These are phyloP conservation scores for Saccharomycopsis babjevae DNA, from an alignment of 805 yeast species.

Conservation along the genomic window DNA sequence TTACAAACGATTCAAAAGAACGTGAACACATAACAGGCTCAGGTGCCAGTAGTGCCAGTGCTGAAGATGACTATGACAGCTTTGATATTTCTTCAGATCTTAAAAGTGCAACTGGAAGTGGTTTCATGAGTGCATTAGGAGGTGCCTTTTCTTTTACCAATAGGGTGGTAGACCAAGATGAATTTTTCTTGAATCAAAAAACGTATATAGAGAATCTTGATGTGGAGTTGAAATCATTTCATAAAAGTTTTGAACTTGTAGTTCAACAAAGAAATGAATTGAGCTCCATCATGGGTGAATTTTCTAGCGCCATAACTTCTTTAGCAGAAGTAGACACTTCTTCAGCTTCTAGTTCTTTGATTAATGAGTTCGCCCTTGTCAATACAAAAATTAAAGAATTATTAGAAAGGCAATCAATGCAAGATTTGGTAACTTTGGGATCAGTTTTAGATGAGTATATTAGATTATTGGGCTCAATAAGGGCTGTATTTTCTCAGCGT, in stretches of 20 bases:
- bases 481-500: slow-evolving; percentile 66
- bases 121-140: slow-evolving; percentile 61
- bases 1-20: slow-evolving; percentile 57
- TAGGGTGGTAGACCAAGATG: slow-evolving; percentile 69
- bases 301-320: slow-evolving; percentile 44
- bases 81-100: slow-evolving; percentile 26
- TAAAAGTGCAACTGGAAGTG: slow-evolving; percentile 31
- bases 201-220: slow-evolving; percentile 64
- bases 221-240: slow-evolving; percentile 55
- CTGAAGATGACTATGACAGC: slow-evolving; percentile 27
- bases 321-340: slow-evolving; percentile 70
- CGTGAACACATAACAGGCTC: slow-evolving; percentile 53
- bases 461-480: slow-evolving; percentile 64
- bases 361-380: slow-evolving; percentile 60
- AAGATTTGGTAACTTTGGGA: slow-evolving; percentile 79
- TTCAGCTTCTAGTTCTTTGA: slow-evolving; percentile 49
- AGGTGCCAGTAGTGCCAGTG: slow-evolving; percentile 35
- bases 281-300: slow-evolving; percentile 57
- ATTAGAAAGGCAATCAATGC: slow-evolving; percentile 67
- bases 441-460: slow-evolving; percentile 81
- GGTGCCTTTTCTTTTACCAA: slow-evolving; percentile 49
- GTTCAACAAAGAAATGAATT: slow-evolving; percentile 70
- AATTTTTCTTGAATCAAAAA: slow-evolving; percentile 61
- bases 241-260: slow-evolving; percentile 63
- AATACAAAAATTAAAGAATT: slow-evolving; percentile 64